A percentile compares a stretch with the other conserved stretches of the same genome.
Evolutionary conservation across 257 asterid genomes (phyloP).

Genomic region (Capsicum chinense): DNA sequence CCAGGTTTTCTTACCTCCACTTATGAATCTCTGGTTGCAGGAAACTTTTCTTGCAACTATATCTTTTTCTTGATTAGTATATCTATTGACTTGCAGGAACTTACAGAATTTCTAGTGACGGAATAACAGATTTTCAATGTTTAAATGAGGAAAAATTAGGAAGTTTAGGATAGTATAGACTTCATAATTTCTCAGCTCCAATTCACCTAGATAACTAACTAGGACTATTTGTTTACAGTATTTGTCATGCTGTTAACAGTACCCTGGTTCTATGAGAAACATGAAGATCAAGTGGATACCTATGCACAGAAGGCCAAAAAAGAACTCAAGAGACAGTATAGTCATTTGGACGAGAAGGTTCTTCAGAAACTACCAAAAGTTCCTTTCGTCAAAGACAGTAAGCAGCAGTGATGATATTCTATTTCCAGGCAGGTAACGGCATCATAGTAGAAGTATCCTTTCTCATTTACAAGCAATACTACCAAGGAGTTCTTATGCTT

Average conservation of each 20-base stretch:
- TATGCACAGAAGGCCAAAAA: slow-evolving; percentile 78
- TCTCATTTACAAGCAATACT: background rate
- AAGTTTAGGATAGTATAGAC: background rate
- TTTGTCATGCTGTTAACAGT: slow-evolving; percentile 71
- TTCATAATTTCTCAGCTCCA: background rate
- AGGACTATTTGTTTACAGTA: slow-evolving; percentile 39
- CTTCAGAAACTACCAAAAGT: slow-evolving; percentile 85
- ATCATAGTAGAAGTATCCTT: background rate
- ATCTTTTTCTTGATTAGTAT: background rate
- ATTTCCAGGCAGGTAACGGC: background rate
- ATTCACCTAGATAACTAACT: background rate
- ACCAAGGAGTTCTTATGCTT: background rate
- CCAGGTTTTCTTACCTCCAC: background rate
- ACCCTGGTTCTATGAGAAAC: slow-evolving; percentile 82
- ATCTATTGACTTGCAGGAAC: background rate
- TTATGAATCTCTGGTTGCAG: background rate
- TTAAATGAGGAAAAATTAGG: background rate
- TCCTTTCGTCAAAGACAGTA: slow-evolving; percentile 56
- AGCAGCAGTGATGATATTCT: slow-evolving; percentile 54
- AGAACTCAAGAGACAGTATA: slow-evolving; percentile 74
- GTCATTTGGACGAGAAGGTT: slow-evolving; percentile 77
- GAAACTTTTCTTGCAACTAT: background rate
- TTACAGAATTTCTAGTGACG: background rate
- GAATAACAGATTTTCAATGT: slow-evolving; percentile 9
- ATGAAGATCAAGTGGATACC: slow-evolving; percentile 81